Evolutionary conservation across 2,329 filamentous ascomycete species (phyloP).

Genomic region (Colletotrichum sp.): DNA sequence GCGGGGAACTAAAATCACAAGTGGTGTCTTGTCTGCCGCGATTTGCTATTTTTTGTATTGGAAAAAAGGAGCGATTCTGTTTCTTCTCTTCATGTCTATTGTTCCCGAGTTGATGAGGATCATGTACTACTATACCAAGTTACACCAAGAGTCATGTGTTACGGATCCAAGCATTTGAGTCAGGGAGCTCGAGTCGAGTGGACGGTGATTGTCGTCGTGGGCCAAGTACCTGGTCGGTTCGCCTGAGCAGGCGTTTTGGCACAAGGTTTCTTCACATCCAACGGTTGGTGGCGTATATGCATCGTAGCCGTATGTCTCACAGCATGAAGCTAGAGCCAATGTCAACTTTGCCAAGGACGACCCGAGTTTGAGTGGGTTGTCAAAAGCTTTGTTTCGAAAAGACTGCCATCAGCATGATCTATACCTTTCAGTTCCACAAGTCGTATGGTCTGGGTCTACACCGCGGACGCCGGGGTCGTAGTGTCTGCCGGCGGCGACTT

Average conservation of each 20-base stretch:
- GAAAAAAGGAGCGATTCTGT: not conserved
- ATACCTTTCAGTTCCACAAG: not conserved
- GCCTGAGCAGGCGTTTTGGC: not conserved
- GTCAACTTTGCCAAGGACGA: not conserved
- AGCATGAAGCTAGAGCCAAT: not conserved
- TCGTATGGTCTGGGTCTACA: not conserved
- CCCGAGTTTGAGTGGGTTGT: not conserved
- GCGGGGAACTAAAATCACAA: not conserved
- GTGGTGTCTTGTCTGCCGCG: not conserved
- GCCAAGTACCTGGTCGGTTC: not conserved
- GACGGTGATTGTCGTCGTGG: not conserved
- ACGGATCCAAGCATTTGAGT: not conserved
- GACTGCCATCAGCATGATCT: not conserved
- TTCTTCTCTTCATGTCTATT: not conserved
- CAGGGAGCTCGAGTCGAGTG: not conserved
- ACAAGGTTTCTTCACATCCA: not conserved
- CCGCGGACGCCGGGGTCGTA: not conserved
- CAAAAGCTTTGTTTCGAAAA: not conserved
- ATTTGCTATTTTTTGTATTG: not conserved
- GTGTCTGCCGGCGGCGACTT: not conserved
- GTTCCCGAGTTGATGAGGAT: not conserved
- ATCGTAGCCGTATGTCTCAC: not conserved
- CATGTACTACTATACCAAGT: constrained; percentile 13
- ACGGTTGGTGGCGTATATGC: too few species aligned
- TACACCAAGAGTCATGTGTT: not conserved